Base-by-base conservation (phyloP, 108 stramenopile genomes). In the Fragilariopsis cylindrus region DNA sequence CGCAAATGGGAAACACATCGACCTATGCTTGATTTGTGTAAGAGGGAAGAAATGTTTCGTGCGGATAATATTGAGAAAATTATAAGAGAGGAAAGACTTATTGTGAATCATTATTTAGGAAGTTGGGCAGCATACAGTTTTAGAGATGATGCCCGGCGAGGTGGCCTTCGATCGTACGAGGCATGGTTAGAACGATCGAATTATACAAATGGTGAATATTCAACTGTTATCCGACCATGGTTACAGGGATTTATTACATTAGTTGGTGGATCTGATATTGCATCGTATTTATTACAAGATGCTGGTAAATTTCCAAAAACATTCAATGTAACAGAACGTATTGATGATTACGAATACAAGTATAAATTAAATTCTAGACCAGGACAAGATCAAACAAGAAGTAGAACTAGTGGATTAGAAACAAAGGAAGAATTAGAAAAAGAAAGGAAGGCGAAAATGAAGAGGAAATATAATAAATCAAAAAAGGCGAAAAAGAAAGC, bases 101-200 rank as follows among this genome's bases (percentile, higher is more conserved):
- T 39, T 5, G 52, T 69, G 9, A 13, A 69, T 49, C 68, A 69
- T 69, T 69, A 69, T 30, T 15, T 69, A 49, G 68, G 68, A 69
- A 69, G 68, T 69, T 69, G 47, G 48, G 68, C 48, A 60, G 70
- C 78, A 5, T 88, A 82, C 64, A 66, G 70, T 46, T 83, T 81
- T 65, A 77, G 82, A 45, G 77, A 80, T 44, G 87, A 88, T 64
- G 73, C 80, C 45, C 64, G 87, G 48, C 48, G 71, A 56, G 75
- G 77, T 4, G 77, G 76, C 2, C 82, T 77, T 64, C 77, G 82
- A 13, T 58, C 48, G 3, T 56, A 75, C 42, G 77, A 83, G 50
- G 74, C 49, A 42, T 86, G 85, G 85, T 69, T 50, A 42, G 15
- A 39, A 41, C 39, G 42, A 65, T 39, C 65, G 9, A 43, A 44